Base-by-base conservation (phyloP, 768 basidiomycete genomes). In the Hericium erinaceus region DNA sequence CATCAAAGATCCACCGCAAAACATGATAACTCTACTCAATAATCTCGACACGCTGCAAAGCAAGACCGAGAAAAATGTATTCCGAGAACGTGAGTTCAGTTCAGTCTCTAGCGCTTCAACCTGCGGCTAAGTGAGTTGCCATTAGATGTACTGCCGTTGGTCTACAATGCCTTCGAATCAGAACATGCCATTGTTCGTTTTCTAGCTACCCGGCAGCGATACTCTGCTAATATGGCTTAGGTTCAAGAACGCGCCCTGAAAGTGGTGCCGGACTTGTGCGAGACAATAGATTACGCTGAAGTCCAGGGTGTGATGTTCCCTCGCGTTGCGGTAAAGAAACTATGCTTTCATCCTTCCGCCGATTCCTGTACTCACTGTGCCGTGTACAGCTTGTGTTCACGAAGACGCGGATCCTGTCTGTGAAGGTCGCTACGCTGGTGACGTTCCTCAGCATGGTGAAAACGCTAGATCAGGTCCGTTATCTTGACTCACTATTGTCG, bases 131-230 rank as follows among this genome's bases (percentile, higher is more conserved):
- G 20, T 33, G 9, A 52, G 13, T 39, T 33, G 49, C 8, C 6
- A 33, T 13, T 66, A 98, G 95, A 93, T 75, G 91, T 99, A n/a
- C 78, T 99, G 61, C 92, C 94, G 0, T 77, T 99, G 40, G 89
- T 99, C 16, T 99, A 99, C 68, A 91, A 92, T 67, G 93, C 97
- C 1, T 76, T 99, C 52, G 97, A 98, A 60, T 90, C 91, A n/a
- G 97, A 98, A 52, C 93, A 97, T 72, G 81, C 88, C 1, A 72
- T 85, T 55, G 89, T 91, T 64, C 60, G 79, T 64, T 46, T 59
- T 2, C 20, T 28, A 22, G 40, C 50, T 50, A 46, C 49, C 28
- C 50, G 33, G 20, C 26, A 33, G 40, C 48, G 46, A 44, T 39
- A 48, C 52, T 26, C 54, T 61, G 41, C 64, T 61, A n/a, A 59